Percentiles rank a stretch among this genome's conserved stretches.
These are phyloP conservation scores for Oxytropis ochrocephala DNA, from an alignment of 306 rosid genomes.

Conservation along the genomic window DNA sequence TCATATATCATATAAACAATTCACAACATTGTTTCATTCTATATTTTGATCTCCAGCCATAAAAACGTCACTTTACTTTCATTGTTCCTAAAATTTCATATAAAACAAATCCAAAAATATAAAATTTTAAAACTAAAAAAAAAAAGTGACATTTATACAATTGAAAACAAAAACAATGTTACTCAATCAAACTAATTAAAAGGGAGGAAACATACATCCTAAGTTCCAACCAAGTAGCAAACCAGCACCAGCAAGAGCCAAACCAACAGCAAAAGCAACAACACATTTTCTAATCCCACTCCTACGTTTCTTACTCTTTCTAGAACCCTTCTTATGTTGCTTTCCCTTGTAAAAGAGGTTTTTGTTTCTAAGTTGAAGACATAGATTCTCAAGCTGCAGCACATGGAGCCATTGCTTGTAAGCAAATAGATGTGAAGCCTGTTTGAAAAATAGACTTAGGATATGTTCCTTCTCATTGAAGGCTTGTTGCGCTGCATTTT, in stretches of 20 bases:
- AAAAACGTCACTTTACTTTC: no score
- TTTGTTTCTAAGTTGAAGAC: constrained; percentile 60
- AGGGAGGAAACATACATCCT: constrained; percentile 71
- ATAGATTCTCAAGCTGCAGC: constrained; percentile 76
- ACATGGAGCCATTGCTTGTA: constrained; percentile 77
- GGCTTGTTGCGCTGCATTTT: constrained; percentile 71
- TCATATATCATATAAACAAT: no score
- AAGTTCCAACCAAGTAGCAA: constrained; percentile 89
- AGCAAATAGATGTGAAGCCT: constrained; percentile 83
- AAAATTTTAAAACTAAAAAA: no score
- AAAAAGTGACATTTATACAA: no score
- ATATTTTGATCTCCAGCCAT: background rate
- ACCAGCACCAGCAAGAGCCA: constrained; percentile 82
- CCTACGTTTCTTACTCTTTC: constrained; percentile 29
- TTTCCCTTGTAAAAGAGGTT: constrained; percentile 44
- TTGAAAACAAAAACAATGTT: no score
- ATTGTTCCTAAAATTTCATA: background rate
- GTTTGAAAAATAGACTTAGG: constrained; percentile 57
- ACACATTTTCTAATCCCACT: constrained; percentile 32
- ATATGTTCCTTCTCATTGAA: constrained; percentile 76
- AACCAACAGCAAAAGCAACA: constrained; percentile 59
- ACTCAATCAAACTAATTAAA: background rate
- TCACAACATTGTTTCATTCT: background rate
- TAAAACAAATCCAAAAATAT: no score
- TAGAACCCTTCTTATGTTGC: constrained; percentile 39